phyloP scores from a whole-genome alignment of 164 flowering plant genomes.

The Berberis vulgaris region DNA sequence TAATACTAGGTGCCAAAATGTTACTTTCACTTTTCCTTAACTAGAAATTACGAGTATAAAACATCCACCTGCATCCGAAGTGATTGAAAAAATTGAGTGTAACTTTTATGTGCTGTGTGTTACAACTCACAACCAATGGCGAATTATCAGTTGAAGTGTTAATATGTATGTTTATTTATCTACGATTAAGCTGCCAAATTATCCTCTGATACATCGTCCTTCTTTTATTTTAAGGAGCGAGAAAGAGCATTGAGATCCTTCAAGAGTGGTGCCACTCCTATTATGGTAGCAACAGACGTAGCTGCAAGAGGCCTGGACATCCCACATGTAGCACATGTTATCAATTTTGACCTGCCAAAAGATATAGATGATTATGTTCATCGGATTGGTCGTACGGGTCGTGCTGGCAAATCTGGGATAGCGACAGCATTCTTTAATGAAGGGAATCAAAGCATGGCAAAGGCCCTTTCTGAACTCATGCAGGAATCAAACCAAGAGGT shows the following conservation, averaged over 20 bases:
- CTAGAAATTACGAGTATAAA: neutral
- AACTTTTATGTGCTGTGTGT: too few species aligned
- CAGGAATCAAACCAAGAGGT: conserved; percentile 59
- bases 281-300: conserved; percentile 72
- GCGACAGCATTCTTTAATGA: conserved; percentile 81
- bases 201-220: neutral
- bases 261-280: conserved; percentile 69
- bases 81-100: too few species aligned
- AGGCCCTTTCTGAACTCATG: conserved; percentile 50
- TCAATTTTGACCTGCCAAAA: conserved; percentile 74
- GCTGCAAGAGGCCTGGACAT: conserved; percentile 85
- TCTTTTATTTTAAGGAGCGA: conserved; percentile 35
- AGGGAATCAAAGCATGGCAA: conserved; percentile 28
- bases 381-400: conserved; percentile 65
- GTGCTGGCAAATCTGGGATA: conserved; percentile 59
- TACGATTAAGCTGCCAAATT: neutral
- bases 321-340: conserved; percentile 72
- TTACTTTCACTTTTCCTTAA: neutral
- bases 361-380: conserved; percentile 80
- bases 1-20: neutral
- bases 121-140: too few species aligned
- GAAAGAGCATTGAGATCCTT: conserved; percentile 87
- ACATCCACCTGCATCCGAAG: too few species aligned
- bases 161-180: too few species aligned
- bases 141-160: too few species aligned